A percentile compares a stretch with the other conserved stretches of the same genome.
Conservation (phyloP, 768 basidiomycete species). For the Psilocybe subaeruginosa region DNA sequence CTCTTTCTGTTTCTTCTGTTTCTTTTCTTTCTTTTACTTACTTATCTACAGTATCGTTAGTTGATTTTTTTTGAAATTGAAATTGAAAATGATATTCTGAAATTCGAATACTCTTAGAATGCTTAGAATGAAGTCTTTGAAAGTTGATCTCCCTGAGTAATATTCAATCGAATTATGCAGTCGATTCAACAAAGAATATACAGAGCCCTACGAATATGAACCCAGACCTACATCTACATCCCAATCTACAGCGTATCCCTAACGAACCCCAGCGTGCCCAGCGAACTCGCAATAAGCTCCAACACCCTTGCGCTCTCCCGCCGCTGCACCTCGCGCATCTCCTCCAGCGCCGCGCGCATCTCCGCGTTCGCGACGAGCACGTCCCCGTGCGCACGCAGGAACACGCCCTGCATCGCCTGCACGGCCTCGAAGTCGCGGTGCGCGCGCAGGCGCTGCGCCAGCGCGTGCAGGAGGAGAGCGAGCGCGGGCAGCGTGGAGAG, state of each 20-base stretch:
- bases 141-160: no score
- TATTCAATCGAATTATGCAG: no score
- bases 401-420: constrained; percentile 84
- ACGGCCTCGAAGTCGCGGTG: constrained; percentile 92
- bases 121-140: no score
- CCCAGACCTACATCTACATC: no score
- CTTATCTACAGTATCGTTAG: no score
- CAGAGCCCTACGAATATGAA: no score
- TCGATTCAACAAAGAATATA: no score
- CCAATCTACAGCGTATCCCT: constrained; percentile 55
- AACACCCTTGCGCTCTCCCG: constrained; percentile 80
- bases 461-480: constrained; percentile 69
- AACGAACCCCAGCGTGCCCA: constrained; percentile 79
- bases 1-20: no score
- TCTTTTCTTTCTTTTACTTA: no score
- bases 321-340: constrained; percentile 65
- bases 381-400: constrained; percentile 86
- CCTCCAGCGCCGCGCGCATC: constrained; percentile 57
- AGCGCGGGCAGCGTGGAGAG: constrained; percentile 68
- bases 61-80: no score
- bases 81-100: no score
- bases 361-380: constrained; percentile 73
- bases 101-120: no score
- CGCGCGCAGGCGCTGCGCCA: constrained; percentile 73
- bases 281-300: constrained; percentile 71